These are phyloP conservation scores for Usnea hakonensis DNA, from an alignment of 495 filamentous ascomycete genomes.

Conservation along the genomic window DNA sequence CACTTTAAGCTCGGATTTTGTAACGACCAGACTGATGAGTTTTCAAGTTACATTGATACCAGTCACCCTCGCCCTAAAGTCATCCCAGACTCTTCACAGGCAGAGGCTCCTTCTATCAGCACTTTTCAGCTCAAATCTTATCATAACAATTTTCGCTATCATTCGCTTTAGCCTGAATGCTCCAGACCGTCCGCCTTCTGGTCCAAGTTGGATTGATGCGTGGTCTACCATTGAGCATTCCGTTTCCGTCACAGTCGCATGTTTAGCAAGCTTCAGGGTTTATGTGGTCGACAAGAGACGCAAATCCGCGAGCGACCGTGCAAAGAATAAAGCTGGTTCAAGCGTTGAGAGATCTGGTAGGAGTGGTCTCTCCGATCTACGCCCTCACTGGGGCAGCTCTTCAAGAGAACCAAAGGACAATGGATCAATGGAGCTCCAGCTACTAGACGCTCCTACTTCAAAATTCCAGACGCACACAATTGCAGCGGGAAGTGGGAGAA, in stretches of 20 bases:
- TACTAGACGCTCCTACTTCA: too few relatives aligned
- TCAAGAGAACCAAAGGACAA: not conserved
- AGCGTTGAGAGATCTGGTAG: not conserved
- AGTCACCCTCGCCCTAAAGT: not conserved
- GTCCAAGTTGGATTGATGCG: not conserved
- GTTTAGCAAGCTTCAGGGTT: slow-evolving; percentile 1
- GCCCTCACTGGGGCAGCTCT: not conserved
- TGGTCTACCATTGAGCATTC: slow-evolving; percentile 5
- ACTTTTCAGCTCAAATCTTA: not conserved
- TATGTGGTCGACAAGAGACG: not conserved
- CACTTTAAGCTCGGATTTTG: not conserved
- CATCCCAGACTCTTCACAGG: not conserved
- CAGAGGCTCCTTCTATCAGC: slow-evolving; percentile 4
- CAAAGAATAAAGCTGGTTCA: not conserved
- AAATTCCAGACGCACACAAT: too few relatives aligned
- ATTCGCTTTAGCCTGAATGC: not conserved
- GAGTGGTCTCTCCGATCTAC: not conserved
- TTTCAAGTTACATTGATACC: not conserved
- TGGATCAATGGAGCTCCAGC: not conserved
- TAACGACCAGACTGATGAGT: not conserved
- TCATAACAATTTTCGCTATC: slow-evolving; percentile 7
- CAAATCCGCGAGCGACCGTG: not conserved
- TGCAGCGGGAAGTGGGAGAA: too few relatives aligned
- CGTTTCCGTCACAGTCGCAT: slow-evolving; percentile 4
- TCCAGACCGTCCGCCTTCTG: not conserved